Conservation (phyloP, 768 basidiomycete species). For the Phanerochaete carnosa region DNA sequence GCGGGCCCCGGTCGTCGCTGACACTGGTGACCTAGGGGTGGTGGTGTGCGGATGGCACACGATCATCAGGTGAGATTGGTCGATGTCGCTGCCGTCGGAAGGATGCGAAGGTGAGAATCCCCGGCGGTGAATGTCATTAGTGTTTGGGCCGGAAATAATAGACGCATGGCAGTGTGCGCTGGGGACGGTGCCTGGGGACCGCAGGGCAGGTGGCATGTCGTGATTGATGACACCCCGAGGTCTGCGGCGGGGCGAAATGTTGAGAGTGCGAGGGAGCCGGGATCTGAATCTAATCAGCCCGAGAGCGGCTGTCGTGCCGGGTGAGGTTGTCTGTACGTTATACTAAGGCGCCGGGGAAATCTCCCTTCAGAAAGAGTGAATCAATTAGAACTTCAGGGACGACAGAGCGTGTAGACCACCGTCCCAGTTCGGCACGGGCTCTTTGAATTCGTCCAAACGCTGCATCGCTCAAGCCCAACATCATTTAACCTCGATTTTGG, state of each 20-base stretch:
- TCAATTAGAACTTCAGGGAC: background rate
- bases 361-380: background rate
- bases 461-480: background rate
- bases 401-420: background rate
- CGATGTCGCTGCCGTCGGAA: background rate
- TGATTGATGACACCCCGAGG: conserved; percentile 8
- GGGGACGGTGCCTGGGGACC: background rate
- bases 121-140: background rate
- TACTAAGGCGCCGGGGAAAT: background rate
- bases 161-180: background rate
- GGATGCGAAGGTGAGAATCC: background rate
- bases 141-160: background rate
- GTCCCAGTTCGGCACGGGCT: conserved; percentile 2
- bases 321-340: background rate
- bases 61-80: background rate
- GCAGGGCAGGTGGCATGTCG: background rate
- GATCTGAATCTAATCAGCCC: background rate
- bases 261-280: background rate
- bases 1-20: background rate
- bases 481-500: background rate
- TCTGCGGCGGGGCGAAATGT: background rate
- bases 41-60: too few relatives aligned
- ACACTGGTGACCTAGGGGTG: background rate
- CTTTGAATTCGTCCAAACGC: background rate
- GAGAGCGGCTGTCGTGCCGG: background rate